Evolutionary conservation across 2,329 filamentous ascomycete genomes (phyloP).

Genomic region (Dactylellina drechsleri): DNA sequence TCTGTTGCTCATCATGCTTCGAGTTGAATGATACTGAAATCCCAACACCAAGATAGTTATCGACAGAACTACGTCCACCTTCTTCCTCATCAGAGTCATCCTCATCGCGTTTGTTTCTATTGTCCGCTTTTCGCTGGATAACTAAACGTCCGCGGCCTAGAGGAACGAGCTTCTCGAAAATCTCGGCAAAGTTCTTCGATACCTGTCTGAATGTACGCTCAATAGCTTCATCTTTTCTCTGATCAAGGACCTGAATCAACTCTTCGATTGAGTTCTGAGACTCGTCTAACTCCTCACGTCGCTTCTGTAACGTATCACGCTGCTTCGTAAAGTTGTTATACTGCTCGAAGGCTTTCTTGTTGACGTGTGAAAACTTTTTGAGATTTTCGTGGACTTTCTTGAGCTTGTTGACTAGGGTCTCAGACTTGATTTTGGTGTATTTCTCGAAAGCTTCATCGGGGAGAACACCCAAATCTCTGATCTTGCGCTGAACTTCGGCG

Average conservation of each 20-base stretch:
- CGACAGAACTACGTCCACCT: slow-evolving; percentile 69
- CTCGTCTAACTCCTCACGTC: slow-evolving; percentile 85
- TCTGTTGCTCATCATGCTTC: slow-evolving; percentile 97
- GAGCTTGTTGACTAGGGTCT: slow-evolving; percentile 76
- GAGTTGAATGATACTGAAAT: slow-evolving; percentile 99
- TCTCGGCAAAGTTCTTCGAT: slow-evolving; percentile 87
- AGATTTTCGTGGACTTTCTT: slow-evolving; percentile 91
- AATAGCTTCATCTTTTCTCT: slow-evolving; percentile 96
- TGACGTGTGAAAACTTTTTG: slow-evolving; percentile 97
- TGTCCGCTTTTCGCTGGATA: slow-evolving; percentile 88
- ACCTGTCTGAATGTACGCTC: slow-evolving; percentile 99
- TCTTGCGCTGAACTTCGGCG: slow-evolving; percentile 84
- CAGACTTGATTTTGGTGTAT: slow-evolving; percentile 83
- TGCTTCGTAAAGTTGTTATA: slow-evolving; percentile 97
- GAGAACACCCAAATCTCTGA: slow-evolving; percentile 89
- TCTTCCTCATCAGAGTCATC: slow-evolving; percentile 74
- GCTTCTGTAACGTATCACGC: slow-evolving; percentile 83
- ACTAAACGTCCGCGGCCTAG: slow-evolving; percentile 90
- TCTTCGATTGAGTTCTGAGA: slow-evolving; percentile 89
- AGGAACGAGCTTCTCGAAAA: slow-evolving; percentile 94
- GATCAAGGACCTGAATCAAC: slow-evolving; percentile 89
- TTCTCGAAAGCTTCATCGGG: slow-evolving; percentile 94
- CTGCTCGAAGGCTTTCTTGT: slow-evolving; percentile 99
- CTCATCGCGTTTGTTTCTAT: slow-evolving; percentile 65
- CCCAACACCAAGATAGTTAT: slow-evolving; percentile 95